Percentiles rank a stretch among this genome's conserved stretches.
phyloP scores from a whole-genome alignment of 2,329 filamentous ascomycete genomes.

The Xylariaceae sp. region DNA sequence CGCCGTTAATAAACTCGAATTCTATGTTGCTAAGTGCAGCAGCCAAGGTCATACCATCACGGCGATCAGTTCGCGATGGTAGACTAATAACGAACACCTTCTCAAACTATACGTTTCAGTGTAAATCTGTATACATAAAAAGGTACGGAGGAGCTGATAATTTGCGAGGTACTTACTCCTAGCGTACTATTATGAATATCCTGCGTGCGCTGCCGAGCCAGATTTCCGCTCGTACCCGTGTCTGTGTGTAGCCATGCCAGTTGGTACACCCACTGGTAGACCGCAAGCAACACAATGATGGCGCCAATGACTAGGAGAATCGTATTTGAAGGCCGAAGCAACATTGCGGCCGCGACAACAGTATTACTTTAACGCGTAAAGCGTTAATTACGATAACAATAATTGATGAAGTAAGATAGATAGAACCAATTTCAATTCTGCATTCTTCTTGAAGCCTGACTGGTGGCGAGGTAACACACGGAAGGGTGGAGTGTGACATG shows the following conservation, averaged over 20 bases:
- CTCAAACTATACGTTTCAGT: conserved; percentile 37
- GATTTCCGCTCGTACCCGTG: not conserved
- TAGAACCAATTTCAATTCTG: too few relatives aligned
- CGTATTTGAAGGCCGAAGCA: not conserved
- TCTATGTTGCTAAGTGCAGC: conserved; percentile 43
- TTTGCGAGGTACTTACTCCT: not conserved
- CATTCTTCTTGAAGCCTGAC: too few relatives aligned
- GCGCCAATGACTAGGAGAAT: not conserved
- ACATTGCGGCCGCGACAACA: not conserved
- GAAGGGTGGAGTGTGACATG: too few relatives aligned
- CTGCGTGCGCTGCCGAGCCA: not conserved
- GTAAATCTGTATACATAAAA: not conserved
- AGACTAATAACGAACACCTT: conserved; percentile 48
- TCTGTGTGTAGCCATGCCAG: not conserved
- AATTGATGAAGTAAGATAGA: too few relatives aligned
- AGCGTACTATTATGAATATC: conserved; percentile 2
- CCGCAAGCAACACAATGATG: not conserved
- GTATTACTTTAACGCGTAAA: too few relatives aligned
- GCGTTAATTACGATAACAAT: too few relatives aligned
- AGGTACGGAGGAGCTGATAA: not conserved
- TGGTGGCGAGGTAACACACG: too few relatives aligned
- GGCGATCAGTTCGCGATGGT: conserved; percentile 45
- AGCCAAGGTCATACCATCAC: conserved; percentile 45
- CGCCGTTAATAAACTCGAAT: conserved; percentile 45
- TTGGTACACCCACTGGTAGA: conserved; percentile 1